phyloP scores from a whole-genome alignment of 2,329 filamentous ascomycete genomes.

The Sarocladiaceae sp. region DNA sequence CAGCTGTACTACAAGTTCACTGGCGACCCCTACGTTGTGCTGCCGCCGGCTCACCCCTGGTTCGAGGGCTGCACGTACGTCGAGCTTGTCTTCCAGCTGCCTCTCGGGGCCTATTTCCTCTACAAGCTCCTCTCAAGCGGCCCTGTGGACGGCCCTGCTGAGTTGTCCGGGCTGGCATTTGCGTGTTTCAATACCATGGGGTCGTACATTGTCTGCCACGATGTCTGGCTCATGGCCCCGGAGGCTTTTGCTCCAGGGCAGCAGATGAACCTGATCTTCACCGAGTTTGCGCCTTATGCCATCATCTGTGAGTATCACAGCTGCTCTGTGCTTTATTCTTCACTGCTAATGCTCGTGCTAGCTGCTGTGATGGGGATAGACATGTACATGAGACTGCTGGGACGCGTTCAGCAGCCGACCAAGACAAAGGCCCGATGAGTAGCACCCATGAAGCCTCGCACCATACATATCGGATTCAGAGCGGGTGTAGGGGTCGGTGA shows the following conservation, averaged over 20 bases:
- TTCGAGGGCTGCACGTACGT: conserved; percentile 44
- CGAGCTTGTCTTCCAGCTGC: conserved; percentile 45
- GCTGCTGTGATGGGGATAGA: conserved; percentile 45
- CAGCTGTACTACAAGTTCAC: conserved; percentile 39
- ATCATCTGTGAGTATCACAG: conserved; percentile 41
- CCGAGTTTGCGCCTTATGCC: conserved; percentile 46
- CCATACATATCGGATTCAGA: no score
- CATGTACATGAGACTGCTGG: conserved; percentile 47
- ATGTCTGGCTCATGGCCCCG: conserved; percentile 43
- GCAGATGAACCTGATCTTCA: conserved; percentile 40
- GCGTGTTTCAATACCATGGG: conserved; percentile 45
- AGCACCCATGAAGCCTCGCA: background rate
- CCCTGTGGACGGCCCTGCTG: conserved; percentile 31
- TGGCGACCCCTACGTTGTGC: conserved; percentile 47
- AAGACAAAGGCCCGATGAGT: conserved; percentile 36
- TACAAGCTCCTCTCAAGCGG: conserved; percentile 27
- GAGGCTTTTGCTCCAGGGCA: conserved; percentile 35
- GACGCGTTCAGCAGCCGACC: conserved; percentile 28
- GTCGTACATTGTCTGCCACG: conserved; percentile 43
- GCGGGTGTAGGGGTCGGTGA: background rate
- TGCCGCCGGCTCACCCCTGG: conserved; percentile 33
- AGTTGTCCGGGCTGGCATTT: conserved; percentile 47
- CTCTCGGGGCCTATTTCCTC: conserved; percentile 42
- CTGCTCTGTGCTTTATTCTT: background rate
- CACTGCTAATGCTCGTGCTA: conserved; percentile 18